Evolutionary conservation across 352 stramenopile genomes (phyloP).

Genomic region (Phytophthora melonis): DNA sequence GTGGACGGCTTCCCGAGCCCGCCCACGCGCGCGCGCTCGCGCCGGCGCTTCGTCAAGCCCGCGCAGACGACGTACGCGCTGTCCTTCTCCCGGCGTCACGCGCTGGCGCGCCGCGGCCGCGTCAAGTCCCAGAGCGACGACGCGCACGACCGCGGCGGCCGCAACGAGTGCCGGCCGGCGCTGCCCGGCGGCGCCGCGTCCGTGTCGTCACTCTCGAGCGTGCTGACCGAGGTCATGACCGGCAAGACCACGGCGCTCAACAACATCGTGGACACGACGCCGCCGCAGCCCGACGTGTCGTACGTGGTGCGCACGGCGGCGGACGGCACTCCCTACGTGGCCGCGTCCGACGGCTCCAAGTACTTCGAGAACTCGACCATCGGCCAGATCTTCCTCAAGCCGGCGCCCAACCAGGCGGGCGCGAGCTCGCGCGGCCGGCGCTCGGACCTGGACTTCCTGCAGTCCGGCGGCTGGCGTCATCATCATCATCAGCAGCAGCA

Average conservation of each 20-base stretch:
- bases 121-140: not conserved
- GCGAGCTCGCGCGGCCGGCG: constrained; percentile 20
- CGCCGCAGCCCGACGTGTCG: constrained; percentile 39
- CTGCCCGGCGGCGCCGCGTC: not conserved
- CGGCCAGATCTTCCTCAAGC: constrained; percentile 52
- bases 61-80: constrained; percentile 56
- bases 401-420: constrained; percentile 14
- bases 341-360: constrained; percentile 44
- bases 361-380: constrained; percentile 61
- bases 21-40: constrained; percentile 28
- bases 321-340: constrained; percentile 54
- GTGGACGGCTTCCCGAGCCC: constrained; percentile 37
- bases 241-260: constrained; percentile 49
- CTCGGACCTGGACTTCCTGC: constrained; percentile 49
- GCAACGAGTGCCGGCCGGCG: constrained; percentile 14
- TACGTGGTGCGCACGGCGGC: constrained; percentile 50
- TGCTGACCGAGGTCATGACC: constrained; percentile 59
- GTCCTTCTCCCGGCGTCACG: constrained; percentile 50
- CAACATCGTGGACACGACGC: constrained; percentile 55
- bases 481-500: constrained; percentile 13
- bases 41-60: constrained; percentile 63
- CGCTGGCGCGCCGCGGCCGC: not conserved
- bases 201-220: constrained; percentile 64
- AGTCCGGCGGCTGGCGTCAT: constrained; percentile 18
- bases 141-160: constrained; percentile 10